phyloP scores from a whole-genome alignment of 768 basidiomycete genomes.

The Piloderma croceum region DNA sequence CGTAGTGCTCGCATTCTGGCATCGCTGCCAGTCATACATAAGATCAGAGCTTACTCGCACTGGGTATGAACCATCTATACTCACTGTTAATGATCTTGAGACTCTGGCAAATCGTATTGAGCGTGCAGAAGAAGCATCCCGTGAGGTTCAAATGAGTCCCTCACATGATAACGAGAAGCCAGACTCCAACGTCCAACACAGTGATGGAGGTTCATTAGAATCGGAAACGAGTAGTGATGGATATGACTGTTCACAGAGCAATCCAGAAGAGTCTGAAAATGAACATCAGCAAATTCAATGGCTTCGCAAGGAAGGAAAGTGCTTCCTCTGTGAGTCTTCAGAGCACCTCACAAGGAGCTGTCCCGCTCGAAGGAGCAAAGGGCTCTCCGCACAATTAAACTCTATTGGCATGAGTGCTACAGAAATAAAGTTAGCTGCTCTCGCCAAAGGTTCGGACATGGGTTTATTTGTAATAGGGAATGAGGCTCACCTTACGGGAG shows the following conservation, averaged over 20 bases:
- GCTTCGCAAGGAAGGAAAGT: constrained; percentile 9
- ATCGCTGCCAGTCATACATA: constrained; percentile 6
- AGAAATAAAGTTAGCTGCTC: no score
- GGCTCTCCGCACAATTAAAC: no score
- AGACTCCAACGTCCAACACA: background rate
- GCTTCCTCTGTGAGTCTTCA: constrained; percentile 5
- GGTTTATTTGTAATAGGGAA: no score
- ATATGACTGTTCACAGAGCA: background rate
- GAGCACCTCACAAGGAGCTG: constrained; percentile 10
- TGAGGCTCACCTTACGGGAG: no score
- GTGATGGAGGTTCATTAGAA: no score
- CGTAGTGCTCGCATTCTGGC: constrained; percentile 10
- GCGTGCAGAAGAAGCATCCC: constrained; percentile 3
- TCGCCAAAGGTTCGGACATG: no score
- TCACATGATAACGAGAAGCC: background rate
- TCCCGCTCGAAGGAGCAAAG: no score
- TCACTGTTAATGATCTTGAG: constrained; percentile 1
- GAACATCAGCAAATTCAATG: constrained; percentile 3
- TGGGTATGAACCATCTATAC: constrained; percentile 8
- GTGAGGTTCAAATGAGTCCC: background rate
- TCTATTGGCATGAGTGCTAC: no score
- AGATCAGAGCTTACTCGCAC: constrained; percentile 5
- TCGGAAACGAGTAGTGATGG: no score
- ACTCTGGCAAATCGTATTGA: constrained; percentile 6
- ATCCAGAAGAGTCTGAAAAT: background rate